phyloP scores from a whole-genome alignment of 805 yeast species.

The Komagataella pastoris region DNA sequence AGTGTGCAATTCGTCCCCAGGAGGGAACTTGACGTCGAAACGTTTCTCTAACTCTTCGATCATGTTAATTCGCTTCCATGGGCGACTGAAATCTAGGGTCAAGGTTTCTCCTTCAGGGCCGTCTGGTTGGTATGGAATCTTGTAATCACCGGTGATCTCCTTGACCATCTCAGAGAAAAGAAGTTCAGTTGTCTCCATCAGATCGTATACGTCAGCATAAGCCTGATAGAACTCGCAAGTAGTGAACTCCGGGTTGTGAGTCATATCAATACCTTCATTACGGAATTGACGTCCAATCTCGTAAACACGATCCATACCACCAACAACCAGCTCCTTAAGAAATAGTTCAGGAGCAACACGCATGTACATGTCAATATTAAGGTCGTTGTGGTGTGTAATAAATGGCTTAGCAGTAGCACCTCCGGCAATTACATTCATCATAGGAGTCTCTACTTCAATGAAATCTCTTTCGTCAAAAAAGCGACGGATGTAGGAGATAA shows the following conservation, averaged over 20 bases:
- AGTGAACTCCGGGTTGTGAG: constrained; percentile 98
- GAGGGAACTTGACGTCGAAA: constrained; percentile 81
- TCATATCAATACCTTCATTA: constrained; percentile 97
- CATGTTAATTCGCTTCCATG: constrained; percentile 98
- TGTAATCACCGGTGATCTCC: constrained; percentile 82
- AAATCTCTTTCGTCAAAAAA: constrained; percentile 80
- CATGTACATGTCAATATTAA: constrained; percentile 93
- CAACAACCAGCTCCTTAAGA: constrained; percentile 92
- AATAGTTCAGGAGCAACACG: constrained; percentile 97
- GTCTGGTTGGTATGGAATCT: constrained; percentile 81
- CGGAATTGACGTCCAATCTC: constrained; percentile 98
- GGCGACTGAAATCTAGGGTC: constrained; percentile 81
- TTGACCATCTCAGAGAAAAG: constrained; percentile 96
- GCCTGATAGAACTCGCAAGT: constrained; percentile 98
- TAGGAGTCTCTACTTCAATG: constrained; percentile 96
- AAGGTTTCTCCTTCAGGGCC: constrained; percentile 76
- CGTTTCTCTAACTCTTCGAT: constrained; percentile 88
- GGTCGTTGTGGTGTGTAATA: constrained; percentile 92
- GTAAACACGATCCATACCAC: constrained; percentile 96
- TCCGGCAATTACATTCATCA: constrained; percentile 97
- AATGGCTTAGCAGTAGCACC: constrained; percentile 99
- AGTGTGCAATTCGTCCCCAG: constrained; percentile 91
- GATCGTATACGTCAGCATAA: constrained; percentile 90
- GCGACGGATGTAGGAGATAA: constrained; percentile 76
- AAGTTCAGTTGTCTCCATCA: constrained; percentile 89